These are phyloP conservation scores for Neurospora sp. DNA, from an alignment of 495 filamentous ascomycete species.

Conservation along the genomic window DNA sequence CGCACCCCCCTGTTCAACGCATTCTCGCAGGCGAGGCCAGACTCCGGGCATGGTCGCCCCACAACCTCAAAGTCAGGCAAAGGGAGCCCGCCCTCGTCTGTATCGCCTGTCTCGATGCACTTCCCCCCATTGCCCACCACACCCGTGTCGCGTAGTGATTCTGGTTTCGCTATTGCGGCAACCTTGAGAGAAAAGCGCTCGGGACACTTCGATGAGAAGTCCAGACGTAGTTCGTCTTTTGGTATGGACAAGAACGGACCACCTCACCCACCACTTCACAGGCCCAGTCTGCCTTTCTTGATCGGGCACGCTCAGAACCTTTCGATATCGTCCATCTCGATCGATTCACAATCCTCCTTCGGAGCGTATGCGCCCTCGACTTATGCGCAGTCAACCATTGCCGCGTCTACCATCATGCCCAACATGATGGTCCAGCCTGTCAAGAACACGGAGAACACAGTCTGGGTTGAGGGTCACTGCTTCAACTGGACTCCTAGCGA, in stretches of 20 bases:
- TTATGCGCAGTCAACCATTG: slow-evolving; percentile 93
- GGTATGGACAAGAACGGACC: slow-evolving; percentile 61
- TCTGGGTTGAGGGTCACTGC: slow-evolving; percentile 93
- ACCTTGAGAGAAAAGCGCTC: slow-evolving; percentile 90
- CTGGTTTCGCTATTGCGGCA: slow-evolving; percentile 73
- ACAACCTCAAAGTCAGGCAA: slow-evolving; percentile 69
- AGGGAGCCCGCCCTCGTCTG: slow-evolving; percentile 72
- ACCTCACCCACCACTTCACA: slow-evolving; percentile 52
- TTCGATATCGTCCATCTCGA: slow-evolving; percentile 74
- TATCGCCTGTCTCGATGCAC: slow-evolving; percentile 70
- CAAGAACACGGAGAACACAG: slow-evolving; percentile 71
- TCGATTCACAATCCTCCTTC: slow-evolving; percentile 61
- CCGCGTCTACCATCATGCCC: slow-evolving; percentile 95
- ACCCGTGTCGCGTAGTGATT: slow-evolving; percentile 77
- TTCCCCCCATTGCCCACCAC: slow-evolving; percentile 69
- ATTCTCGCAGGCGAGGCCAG: slow-evolving; percentile 68
- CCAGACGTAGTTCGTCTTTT: slow-evolving; percentile 84
- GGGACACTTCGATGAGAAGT: slow-evolving; percentile 79
- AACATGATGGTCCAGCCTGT: slow-evolving; percentile 79
- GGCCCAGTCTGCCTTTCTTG: slow-evolving; percentile 77
- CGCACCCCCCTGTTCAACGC: slow-evolving; percentile 68
- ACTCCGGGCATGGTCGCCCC: slow-evolving; percentile 60
- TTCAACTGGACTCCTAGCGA: slow-evolving; percentile 65
- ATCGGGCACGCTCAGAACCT: slow-evolving; percentile 67
- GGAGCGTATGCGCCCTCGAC: slow-evolving; percentile 86